Base-by-base conservation (phyloP, 495 filamentous ascomycete genomes). In the Aspergillus mulundensis region DNA sequence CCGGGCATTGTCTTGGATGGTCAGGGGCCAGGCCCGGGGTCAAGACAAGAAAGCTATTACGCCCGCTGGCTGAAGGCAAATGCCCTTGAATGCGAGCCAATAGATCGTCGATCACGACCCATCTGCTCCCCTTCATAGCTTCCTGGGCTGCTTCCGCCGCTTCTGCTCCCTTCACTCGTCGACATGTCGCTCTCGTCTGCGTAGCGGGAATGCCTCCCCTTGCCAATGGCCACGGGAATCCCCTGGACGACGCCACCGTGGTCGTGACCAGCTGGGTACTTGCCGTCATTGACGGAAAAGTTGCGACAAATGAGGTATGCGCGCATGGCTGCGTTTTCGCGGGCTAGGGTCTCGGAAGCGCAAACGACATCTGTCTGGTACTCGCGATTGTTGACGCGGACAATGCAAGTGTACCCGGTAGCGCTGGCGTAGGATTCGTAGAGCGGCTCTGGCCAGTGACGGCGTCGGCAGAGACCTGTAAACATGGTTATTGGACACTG, bases 231-330 rank as follows among this genome's bases (percentile, higher is more conserved):
- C 39, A 84, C 90, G 42, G 91, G 91, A 40, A 94, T 77, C 38
- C 91, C 91, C 81, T 96, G 91, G 67, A 94, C 81, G 44, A 91
- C 85, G 21, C 89, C 89, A 28, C 78, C 77, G 42, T 84, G 80
- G 75, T 90, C 77, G 75, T 89, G 77, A 67, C 89, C 75, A 68
- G 83, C 79, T 5, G 84, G 84, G 57, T 83, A 85, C 90, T 92
- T 95, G 73, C 93, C 93, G 64, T 95, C 94, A 71, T 96, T 97
- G 69, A 96, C 87, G 57, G 93, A 97, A 77, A 98, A 97, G 76
- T 96, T 96, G 68, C 93, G 88, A 79, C 94, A 98, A 57, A 97
- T 93, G 78, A 96, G 88, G 74, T 96, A 98, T 56, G 94, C 94
- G 58, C 90, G 87, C 86, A 94, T 96, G 57, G 94, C 94, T 50